Base-by-base conservation (phyloP, 768 basidiomycete genomes). In the Boletus sensibilis region DNA sequence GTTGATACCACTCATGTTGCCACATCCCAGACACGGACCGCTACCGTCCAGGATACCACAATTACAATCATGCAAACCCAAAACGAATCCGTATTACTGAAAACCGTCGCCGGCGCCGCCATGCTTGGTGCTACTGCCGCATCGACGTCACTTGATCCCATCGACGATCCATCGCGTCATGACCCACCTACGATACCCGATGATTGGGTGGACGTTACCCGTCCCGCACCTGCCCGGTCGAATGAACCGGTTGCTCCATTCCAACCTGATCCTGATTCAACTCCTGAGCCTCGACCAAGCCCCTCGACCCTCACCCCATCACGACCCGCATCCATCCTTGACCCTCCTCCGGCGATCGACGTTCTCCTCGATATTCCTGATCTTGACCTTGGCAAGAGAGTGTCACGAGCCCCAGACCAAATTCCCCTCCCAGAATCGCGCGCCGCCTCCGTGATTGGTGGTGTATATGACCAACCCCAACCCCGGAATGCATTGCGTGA, bases 351-450 rank as follows among this genome's bases (percentile, higher is more conserved):
- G 0, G 20, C 38, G 12, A 33, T 66, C 0, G 55, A 58, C n/a
- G 14, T 52, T 27, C 58, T 62, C 10, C 55, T 56, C 18, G 46
- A 62, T 21, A 62, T 69, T 9, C 56, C 60, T n/a, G 68, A 71
- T 21, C 37, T 55, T 7, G 62, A 62, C 40, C 42, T 31, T 27
- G 44, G 5, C 49, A 37, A 39, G 14, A 47, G 35, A 37, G 12
- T 5, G 46, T 53, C 62, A 23, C 51, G 18, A n/a, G 53, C n/a
- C 7, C 64, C 70, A 29, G 63, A 61, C 1, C 55, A 57, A 49
- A 52, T 72, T 3, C 61, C 64, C 16, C 64, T 71, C 16, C 69
- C 70, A 14, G 52, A 58, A 38, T 69, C 72, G n/a, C 70, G 70
- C 4, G 70, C 70, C 1, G 66, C 60, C 16, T 72, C 72, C 1